Conservation (phyloP, 2,329 filamentous ascomycete genomes). For the Penicillium sp. region DNA sequence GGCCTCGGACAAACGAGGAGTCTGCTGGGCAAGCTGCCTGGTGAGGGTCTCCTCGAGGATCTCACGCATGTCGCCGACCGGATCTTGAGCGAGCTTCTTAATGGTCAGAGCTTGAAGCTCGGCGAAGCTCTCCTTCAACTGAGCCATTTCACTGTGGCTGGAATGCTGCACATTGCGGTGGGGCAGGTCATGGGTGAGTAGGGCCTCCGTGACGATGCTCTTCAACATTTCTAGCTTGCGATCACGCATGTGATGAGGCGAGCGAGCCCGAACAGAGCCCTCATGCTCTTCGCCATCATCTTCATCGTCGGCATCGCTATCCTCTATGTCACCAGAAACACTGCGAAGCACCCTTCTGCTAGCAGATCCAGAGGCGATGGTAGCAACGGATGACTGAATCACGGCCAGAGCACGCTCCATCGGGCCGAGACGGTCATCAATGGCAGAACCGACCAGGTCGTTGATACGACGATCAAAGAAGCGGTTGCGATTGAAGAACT, state of each 20-base stretch:
- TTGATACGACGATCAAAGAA: slow-evolving; percentile 95
- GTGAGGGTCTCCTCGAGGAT: slow-evolving; percentile 68
- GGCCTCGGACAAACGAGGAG: slow-evolving; percentile 56
- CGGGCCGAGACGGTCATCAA: slow-evolving; percentile 77
- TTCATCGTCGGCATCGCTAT: slow-evolving; percentile 94
- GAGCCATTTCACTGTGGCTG: slow-evolving; percentile 39
- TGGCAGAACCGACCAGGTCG: slow-evolving; percentile 75
- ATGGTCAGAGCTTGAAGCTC: slow-evolving; percentile 47
- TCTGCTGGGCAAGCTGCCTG: slow-evolving; percentile 58
- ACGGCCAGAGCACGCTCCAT: slow-evolving; percentile 76
- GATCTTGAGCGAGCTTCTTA: slow-evolving; percentile 38
- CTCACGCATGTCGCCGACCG: slow-evolving; percentile 60
- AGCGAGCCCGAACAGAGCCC: slow-evolving; percentile 68
- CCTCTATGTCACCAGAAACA: slow-evolving; percentile 67
- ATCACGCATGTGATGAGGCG: slow-evolving; percentile 70
- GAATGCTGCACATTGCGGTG: slow-evolving; percentile 32
- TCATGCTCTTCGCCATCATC: slow-evolving; percentile 69
- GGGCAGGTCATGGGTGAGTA: slow-evolving; percentile 53
- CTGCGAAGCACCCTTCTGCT: slow-evolving; percentile 66
- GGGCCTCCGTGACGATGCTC: slow-evolving; percentile 66
- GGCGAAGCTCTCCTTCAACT: slow-evolving; percentile 44
- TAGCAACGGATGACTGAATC: slow-evolving; percentile 72
- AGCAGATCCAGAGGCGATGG: slow-evolving; percentile 61
- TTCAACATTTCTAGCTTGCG: slow-evolving; percentile 82
- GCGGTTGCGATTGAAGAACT: slow-evolving; percentile 76